Evolutionary conservation across 208 protist species (phyloP).

Genomic region (Leishmania aethiopica): DNA sequence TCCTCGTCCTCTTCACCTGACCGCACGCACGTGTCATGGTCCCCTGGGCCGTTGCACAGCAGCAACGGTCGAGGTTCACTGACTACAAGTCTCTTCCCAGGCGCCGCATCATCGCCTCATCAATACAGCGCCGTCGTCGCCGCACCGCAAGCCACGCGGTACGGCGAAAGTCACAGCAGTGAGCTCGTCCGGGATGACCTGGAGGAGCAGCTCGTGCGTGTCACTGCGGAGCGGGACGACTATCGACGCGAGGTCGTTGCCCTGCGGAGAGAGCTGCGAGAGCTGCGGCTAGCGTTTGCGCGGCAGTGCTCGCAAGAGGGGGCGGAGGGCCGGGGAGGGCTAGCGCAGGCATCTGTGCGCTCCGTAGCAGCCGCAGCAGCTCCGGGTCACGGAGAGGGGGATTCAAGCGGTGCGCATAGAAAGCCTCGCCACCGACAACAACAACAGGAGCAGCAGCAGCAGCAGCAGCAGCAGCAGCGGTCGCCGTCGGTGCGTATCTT

Average conservation of each 20-base stretch:
- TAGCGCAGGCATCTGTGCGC: not conserved
- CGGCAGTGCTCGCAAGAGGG: not conserved
- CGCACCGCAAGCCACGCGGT: not conserved
- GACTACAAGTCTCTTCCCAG: not conserved
- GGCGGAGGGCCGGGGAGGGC: not conserved
- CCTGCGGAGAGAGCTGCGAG: conserved; percentile 21
- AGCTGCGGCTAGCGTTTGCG: conserved; percentile 6
- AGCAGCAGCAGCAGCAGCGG: not conserved
- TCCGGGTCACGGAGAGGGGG: not conserved
- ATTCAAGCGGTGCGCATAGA: not conserved
- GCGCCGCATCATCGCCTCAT: not conserved
- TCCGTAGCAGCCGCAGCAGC: not conserved
- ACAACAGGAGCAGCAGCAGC: not conserved
- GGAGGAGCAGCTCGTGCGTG: conserved; percentile 24
- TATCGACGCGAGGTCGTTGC: conserved; percentile 21
- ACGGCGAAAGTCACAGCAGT: not conserved
- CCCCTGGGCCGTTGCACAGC: not conserved
- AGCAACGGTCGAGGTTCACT: not conserved
- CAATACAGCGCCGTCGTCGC: not conserved
- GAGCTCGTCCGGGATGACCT: conserved; percentile 10
- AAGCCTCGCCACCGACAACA: not conserved
- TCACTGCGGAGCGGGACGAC: conserved; percentile 35
- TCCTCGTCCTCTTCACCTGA: conserved; percentile 5
- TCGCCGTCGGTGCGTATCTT: conserved; percentile 3
- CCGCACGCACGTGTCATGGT: not conserved